Percentiles rank a stretch among this genome's conserved stretches.
Conservation (phyloP, 208 protist genomes). For the Acanthamoeba culbertsoni region DNA sequence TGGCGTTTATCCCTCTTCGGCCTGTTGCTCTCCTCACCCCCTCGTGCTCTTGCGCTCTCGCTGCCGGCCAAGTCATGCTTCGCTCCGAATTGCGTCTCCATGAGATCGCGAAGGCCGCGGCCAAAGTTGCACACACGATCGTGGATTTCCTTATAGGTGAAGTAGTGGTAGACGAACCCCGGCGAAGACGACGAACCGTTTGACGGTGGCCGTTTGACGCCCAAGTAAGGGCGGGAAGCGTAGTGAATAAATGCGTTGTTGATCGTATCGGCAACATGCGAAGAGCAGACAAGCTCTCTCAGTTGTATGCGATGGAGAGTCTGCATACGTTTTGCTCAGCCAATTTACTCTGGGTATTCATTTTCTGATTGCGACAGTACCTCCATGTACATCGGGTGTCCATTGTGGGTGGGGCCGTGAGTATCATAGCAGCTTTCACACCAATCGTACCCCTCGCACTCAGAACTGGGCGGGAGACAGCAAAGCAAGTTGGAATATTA, state of each 20-base stretch:
- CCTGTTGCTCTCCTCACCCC: not conserved
- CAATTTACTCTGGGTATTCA: not conserved
- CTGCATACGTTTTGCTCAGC: not conserved
- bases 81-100: not conserved
- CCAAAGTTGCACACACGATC: not conserved
- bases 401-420: not conserved
- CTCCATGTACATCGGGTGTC: not conserved
- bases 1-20: not conserved
- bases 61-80: not conserved
- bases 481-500: not conserved
- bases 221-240: not conserved
- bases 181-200: not conserved
- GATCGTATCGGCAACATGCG: not conserved
- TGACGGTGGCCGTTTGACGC: not conserved
- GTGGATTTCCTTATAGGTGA: constrained; percentile 12
- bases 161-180: not conserved
- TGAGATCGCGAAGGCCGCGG: not conserved
- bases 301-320: not conserved
- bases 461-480: not conserved
- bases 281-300: not conserved
- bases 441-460: constrained; percentile 12
- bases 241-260: not conserved
- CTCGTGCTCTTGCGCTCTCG: not conserved
- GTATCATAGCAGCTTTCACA: not conserved
- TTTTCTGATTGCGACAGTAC: not conserved